Base-by-base conservation (phyloP, 2,329 filamentous ascomycete species). In the Sclerotinia borealis region DNA sequence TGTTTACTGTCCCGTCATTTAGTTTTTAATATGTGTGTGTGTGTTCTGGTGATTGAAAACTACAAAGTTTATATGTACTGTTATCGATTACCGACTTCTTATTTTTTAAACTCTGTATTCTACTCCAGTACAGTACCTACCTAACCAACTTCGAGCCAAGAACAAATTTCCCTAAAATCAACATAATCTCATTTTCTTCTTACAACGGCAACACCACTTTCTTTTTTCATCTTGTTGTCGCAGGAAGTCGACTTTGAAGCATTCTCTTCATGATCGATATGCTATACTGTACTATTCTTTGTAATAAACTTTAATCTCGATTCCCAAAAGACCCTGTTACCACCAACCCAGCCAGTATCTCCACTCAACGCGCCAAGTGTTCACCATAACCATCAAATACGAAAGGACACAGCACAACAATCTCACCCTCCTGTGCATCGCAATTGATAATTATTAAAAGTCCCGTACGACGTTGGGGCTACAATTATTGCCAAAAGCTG, bases 281-380 rank as follows among this genome's bases (percentile, higher is more conserved):
- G n/a, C 22, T 15, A 47, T 47, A 13, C 52, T 55, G n/a, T 31
- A 15, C 25, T 54, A n/a, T 54, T 54, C 25, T n/a, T n/a, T 17
- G 50, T 39, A 29, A 54, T 47, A 47, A 50, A 25, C 47, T 49
- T 39, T 59, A 49, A 59, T 45, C 37, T 55, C 41, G 34, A 50
- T 29, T 58, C 10, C 10, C 27, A 17, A 41, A 49, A 58, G 19
- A 41, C 43, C 51, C 61, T 56, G 59, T 27, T 45, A 37, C 34
- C 43, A 52, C 15, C 27, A 43, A 47, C 52, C 39, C 22, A 29
- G 22, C 39, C 22, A 29, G 22, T 56, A 58, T 62, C 50, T 61
- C 49, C 56, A 61, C 58, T 50, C 25, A 64, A 54, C 56, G 25
- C 56, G 62, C 62, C 62, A 64, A 62, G 60, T 62, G 50, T 62